These are phyloP conservation scores for Bolboschoenoplectus hybrid DNA, from an alignment of 202 grass and related monocot genomes.

Conservation along the genomic window DNA sequence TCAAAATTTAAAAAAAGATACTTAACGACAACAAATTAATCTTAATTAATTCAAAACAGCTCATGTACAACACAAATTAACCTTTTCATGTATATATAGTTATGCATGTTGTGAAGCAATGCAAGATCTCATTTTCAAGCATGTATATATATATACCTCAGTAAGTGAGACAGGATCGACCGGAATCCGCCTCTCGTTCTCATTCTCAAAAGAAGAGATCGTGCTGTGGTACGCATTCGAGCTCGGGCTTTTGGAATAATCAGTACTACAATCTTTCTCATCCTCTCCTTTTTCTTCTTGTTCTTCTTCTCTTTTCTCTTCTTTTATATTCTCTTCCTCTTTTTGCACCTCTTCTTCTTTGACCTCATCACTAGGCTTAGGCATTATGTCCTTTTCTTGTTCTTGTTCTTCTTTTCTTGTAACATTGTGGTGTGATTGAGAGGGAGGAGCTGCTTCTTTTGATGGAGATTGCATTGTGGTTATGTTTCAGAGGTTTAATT, in stretches of 20 bases:
- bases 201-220: constrained; percentile 38
- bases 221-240: constrained; percentile 13
- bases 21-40: background rate
- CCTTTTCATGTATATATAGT: background rate
- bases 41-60: background rate
- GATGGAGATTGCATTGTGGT: constrained; percentile 10
- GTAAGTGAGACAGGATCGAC: constrained; percentile 65
- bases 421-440: background rate
- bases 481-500: background rate
- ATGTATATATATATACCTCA: constrained; percentile 2
- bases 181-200: constrained; percentile 59
- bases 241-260: constrained; percentile 29
- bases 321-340: constrained; percentile 7
- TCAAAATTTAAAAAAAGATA: too few species aligned
- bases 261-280: background rate
- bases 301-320: background rate
- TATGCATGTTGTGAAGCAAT: background rate
- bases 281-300: background rate
- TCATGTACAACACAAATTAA: background rate
- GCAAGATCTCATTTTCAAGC: background rate
- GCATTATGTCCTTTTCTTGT: background rate
- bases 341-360: background rate
- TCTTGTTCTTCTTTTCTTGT: background rate
- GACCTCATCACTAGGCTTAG: background rate
- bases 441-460: constrained; percentile 24